Percentiles rank a stretch among this genome's conserved stretches.
Evolutionary conservation across 257 asterid genomes (phyloP).

Genomic region (Voacanga thouarsii): DNA sequence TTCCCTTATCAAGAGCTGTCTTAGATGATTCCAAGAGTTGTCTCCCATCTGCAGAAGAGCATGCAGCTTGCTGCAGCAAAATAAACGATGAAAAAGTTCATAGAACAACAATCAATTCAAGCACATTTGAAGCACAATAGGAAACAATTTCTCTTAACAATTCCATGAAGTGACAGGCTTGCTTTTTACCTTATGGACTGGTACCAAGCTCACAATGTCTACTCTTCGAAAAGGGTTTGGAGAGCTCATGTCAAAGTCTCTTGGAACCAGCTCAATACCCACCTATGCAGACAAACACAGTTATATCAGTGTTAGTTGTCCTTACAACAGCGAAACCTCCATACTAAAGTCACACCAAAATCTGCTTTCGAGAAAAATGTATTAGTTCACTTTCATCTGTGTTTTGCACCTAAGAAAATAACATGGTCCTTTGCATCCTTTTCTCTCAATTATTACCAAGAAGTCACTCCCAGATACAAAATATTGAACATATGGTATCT

Average conservation of each 20-base stretch:
- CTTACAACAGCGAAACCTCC: not conserved
- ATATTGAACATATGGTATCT: not conserved
- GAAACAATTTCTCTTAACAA: constrained; percentile 8
- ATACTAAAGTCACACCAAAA: not conserved
- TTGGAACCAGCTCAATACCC: constrained; percentile 87
- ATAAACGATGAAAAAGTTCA: constrained; percentile 15
- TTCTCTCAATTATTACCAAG: not conserved
- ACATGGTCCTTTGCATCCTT: not conserved
- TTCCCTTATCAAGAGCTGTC: constrained; percentile 89
- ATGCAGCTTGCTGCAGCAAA: constrained; percentile 84
- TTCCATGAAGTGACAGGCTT: constrained; percentile 8
- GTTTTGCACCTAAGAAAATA: not conserved
- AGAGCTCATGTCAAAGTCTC: constrained; percentile 81
- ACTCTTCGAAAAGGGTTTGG: constrained; percentile 63
- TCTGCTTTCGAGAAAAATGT: not conserved
- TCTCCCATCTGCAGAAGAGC: constrained; percentile 95
- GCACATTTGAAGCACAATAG: constrained; percentile 17
- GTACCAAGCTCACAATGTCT: constrained; percentile 81
- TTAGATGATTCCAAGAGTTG: constrained; percentile 92
- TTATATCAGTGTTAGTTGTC: not conserved
- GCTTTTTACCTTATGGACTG: constrained; percentile 78
- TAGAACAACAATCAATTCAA: constrained; percentile 3
- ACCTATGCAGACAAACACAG: constrained; percentile 46
- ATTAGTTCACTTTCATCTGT: not conserved
- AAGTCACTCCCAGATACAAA: not conserved